These are phyloP conservation scores for Viola pubescens DNA, from an alignment of 441 rosid genomes.

Conservation along the genomic window DNA sequence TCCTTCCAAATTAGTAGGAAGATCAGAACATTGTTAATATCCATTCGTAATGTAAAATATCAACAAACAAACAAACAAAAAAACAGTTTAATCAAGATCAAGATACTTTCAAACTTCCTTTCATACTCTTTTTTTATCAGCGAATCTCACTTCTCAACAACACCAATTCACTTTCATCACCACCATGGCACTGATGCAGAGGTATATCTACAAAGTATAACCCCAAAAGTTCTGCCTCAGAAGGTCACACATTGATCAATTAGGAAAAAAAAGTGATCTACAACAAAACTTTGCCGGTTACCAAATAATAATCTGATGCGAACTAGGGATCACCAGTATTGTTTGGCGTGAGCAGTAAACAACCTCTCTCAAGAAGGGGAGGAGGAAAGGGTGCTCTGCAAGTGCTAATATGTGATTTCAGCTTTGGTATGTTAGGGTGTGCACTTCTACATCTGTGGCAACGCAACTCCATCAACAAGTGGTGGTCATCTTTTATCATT, in stretches of 20 bases:
- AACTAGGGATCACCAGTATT: neutral
- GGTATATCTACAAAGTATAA: too few relatives aligned
- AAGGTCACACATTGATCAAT: neutral
- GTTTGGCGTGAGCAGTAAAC: conserved; percentile 28
- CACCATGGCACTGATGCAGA: too few relatives aligned
- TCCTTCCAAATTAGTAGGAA: too few relatives aligned
- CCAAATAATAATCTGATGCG: neutral
- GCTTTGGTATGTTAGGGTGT: conserved; percentile 77
- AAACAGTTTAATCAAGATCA: too few relatives aligned
- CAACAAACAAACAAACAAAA: too few relatives aligned
- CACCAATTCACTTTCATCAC: too few relatives aligned
- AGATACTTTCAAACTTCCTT: too few relatives aligned
- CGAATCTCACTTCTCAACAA: too few relatives aligned
- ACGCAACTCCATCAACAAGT: conserved; percentile 64
- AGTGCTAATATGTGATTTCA: conserved; percentile 55
- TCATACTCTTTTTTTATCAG: too few relatives aligned
- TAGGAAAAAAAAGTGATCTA: conserved; percentile 2
- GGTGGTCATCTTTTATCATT: conserved; percentile 30
- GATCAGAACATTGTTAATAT: too few relatives aligned
- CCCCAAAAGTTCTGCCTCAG: neutral
- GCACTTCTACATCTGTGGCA: conserved; percentile 82
- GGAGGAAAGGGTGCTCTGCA: conserved; percentile 53
- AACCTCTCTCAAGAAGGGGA: conserved; percentile 37
- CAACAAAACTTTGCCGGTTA: conserved; percentile 14
- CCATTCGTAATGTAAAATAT: too few relatives aligned